Evolutionary conservation across 768 basidiomycete genomes (phyloP).

Genomic region (Suillus paluster): DNA sequence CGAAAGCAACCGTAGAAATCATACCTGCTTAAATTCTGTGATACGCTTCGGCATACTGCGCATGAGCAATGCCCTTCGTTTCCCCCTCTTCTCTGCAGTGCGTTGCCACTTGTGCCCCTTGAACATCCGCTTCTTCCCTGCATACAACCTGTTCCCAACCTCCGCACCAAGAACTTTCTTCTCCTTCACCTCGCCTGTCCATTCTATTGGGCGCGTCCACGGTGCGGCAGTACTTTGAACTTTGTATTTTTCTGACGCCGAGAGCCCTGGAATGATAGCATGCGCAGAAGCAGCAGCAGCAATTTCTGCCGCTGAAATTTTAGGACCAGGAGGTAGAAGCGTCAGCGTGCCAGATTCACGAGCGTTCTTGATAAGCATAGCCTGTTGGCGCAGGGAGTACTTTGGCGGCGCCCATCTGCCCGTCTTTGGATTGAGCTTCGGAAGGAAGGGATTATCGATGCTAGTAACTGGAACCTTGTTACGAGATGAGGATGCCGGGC

Average conservation of each 20-base stretch:
- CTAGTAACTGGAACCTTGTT: slow-evolving; percentile 24
- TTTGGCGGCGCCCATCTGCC: slow-evolving; percentile 71
- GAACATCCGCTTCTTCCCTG: slow-evolving; percentile 84
- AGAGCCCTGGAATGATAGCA: slow-evolving; percentile 19
- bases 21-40: slow-evolving; percentile 64
- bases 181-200: slow-evolving; percentile 43
- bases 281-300: slow-evolving; percentile 24
- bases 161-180: slow-evolving; percentile 53
- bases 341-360: slow-evolving; percentile 54
- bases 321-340: slow-evolving; percentile 72
- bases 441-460: slow-evolving; percentile 69
- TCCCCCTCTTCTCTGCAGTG: slow-evolving; percentile 47
- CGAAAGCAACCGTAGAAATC: slow-evolving; percentile 27
- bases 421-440: slow-evolving; percentile 59
- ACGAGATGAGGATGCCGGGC: slow-evolving; percentile 13
- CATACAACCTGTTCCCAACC: slow-evolving; percentile 68
- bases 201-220: slow-evolving; percentile 41
- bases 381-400: slow-evolving; percentile 78
- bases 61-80: slow-evolving; percentile 59
- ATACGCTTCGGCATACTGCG: slow-evolving; percentile 73
- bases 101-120: slow-evolving; percentile 93
- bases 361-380: slow-evolving; percentile 77
- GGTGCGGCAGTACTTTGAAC: not conserved
- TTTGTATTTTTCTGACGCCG: slow-evolving; percentile 12
- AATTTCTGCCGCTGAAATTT: slow-evolving; percentile 42